These are phyloP conservation scores for Penicillium cinerascens DNA, from an alignment of 495 filamentous ascomycete species.

Conservation along the genomic window DNA sequence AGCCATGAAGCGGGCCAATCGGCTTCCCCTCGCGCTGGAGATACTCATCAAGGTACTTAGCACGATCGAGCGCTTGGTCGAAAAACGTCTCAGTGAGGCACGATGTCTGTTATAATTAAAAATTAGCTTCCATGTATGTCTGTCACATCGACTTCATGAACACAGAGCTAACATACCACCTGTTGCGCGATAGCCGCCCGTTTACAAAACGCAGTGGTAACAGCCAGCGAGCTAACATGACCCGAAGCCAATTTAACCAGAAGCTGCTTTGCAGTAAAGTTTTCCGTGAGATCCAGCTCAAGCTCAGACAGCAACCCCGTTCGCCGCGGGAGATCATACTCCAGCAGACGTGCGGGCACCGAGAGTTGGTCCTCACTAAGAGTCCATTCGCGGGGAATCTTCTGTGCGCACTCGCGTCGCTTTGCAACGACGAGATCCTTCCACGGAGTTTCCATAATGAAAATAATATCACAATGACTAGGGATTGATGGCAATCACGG, in stretches of 20 bases:
- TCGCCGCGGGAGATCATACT: constrained; percentile 13
- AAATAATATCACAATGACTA: not conserved
- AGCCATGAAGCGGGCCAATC: constrained; percentile 57
- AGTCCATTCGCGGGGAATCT: constrained; percentile 30
- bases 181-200: constrained; percentile 32
- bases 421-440: constrained; percentile 21
- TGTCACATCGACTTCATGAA: not conserved
- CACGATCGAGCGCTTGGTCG: constrained; percentile 31
- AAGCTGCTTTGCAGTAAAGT: constrained; percentile 45
- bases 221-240: constrained; percentile 37
- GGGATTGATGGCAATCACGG: not conserved
- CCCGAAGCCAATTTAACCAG: constrained; percentile 22
- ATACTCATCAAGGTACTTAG: constrained; percentile 40
- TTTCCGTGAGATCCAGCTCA: constrained; percentile 52
- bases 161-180: constrained; percentile 22
- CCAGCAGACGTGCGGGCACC: constrained; percentile 12
- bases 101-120: constrained; percentile 28
- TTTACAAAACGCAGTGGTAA: constrained; percentile 50
- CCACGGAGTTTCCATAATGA: constrained; percentile 16
- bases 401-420: constrained; percentile 18
- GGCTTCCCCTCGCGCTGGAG: constrained; percentile 31
- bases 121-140: not conserved
- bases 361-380: constrained; percentile 7
- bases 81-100: constrained; percentile 46
- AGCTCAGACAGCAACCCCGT: constrained; percentile 22